Base-by-base conservation (phyloP, 2,329 filamentous ascomycete species). In the Didymella glomerata region DNA sequence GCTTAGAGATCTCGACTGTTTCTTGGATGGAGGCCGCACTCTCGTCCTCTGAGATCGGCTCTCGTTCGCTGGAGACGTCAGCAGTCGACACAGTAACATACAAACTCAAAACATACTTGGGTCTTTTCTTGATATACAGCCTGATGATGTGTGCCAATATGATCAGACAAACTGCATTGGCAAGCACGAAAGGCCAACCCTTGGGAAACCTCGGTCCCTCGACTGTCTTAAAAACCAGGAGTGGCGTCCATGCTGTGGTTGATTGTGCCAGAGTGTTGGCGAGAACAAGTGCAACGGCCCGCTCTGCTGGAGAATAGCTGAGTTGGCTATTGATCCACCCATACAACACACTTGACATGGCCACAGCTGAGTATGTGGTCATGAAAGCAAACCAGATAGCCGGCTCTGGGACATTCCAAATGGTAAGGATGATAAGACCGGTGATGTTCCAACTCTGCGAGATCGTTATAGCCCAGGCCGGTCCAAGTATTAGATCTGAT, bases 301-400 rank as follows among this genome's bases (percentile, higher is more conserved):
- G 72, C 57, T 85, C 80, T 0, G 78, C 79, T 0, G 80, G 79
- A 1, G 80, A 80, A 18, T 79, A 75, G 22, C 79, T 77, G 2
- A 86, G 70, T 32, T 80, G 76, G 11, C 77, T 82, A 59, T 86
- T 86, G 3, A 84, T 80, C 83, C 84, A 86, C 3, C 84, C 84
- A 53, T 86, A 82, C 7, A 87, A 72, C 3, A 85, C 82, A 47
- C 81, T 84, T 0, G 84, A 85, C 74, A 86, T 80, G 0, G 84
- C 80, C 5, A 81, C 78, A 0, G 83, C 76, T 0, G 79, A 79
- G 64, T 83, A 85, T 0, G 78, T 82, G 0, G 81, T 84, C 51
- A 77, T 73, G 62, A 84, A 85, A 0, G 82, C 83, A 51, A 85
- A 85, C 83, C 84, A 86, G 16, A 81, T 76, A 86, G 32, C 32